Evolutionary conservation across 352 stramenopile genomes (phyloP), one percentile per base, ranked within the genome.

Genomic region (Globisporangium emineosum): DNA sequence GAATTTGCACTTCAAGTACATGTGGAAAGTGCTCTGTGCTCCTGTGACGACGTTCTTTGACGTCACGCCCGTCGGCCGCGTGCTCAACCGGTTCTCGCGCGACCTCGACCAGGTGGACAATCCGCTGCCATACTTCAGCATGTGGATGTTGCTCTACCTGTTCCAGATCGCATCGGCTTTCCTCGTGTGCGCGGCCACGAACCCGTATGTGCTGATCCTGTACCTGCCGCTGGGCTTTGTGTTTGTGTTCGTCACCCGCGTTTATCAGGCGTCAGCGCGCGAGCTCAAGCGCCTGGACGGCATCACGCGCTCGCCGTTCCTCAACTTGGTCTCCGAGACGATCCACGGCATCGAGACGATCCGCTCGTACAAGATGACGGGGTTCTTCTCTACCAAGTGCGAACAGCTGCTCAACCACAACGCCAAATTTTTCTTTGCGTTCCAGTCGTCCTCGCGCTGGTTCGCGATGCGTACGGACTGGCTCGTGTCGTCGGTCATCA

Each of bases 271-370:
- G 9, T 77, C 70, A 6, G 66, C 83, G 56, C 72, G 75, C 9
- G 94, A 98, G 65, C 70, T 98, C n/a, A 97, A 98, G 77, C 83
- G 96, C 15, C 76, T 98, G 15, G 96, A 99, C 67, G 83, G 84
- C 15, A 72, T 98, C 64, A 81, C 69, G 25, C 69, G 75, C 23
- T 75, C 86, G 52, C 96, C 96, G 17, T 89, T 99, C 42, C 97
- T 98, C 65, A 84, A 87, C 13, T 73, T 97, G 53, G 76, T 98
- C 13, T 76, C 79, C 2, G 93, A 99, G 78, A 98, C 81, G 32
- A 71, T 99, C 23, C 80, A 83, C 62, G 97, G 97, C 32, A 79
- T 98, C 37, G 64, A 89, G 2, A 98, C 86, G 10, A 98, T 98
- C 29, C 86, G 94, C 56, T 75, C 83, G 27, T 91, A 53, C 35